These are phyloP conservation scores for Hymenoscyphus albidus DNA, from an alignment of 2,329 filamentous ascomycete species.

Conservation along the genomic window DNA sequence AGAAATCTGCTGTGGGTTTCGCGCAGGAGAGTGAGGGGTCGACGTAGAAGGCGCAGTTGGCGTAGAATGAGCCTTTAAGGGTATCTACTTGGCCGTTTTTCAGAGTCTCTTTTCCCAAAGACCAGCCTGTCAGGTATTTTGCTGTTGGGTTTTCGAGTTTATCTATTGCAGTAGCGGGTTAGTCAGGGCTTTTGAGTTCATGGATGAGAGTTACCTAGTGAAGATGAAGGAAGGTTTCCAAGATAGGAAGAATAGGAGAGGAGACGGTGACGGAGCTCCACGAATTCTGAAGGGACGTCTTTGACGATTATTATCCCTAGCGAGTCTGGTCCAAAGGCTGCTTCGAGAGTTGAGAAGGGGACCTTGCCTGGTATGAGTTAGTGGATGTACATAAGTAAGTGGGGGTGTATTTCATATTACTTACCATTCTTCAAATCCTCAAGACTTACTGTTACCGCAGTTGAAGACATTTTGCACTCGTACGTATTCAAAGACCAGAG, in stretches of 20 bases:
- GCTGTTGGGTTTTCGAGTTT: conserved; percentile 56
- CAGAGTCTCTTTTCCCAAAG: conserved; percentile 75
- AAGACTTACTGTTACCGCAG: conserved; percentile 52
- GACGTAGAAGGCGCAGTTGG: conserved; percentile 76
- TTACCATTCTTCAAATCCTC: conserved; percentile 56
- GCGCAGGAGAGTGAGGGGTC: conserved; percentile 59
- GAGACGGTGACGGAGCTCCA: conserved; percentile 65
- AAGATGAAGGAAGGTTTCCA: conserved; percentile 68
- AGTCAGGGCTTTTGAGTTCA: conserved; percentile 1
- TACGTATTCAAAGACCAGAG: neutral
- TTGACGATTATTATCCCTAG: conserved; percentile 92
- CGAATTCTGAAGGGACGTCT: conserved; percentile 71
- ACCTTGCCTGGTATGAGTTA: conserved; percentile 52
- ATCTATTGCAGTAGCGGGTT: conserved; percentile 36
- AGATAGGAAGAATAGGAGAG: conserved; percentile 88
- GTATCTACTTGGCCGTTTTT: conserved; percentile 75
- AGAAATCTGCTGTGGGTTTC: conserved; percentile 55
- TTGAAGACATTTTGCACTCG: conserved; percentile 23
- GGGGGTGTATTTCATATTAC: neutral
- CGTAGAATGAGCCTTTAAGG: conserved; percentile 79
- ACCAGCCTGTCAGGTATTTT: conserved; percentile 72
- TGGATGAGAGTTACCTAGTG: conserved; percentile 58
- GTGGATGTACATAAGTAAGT: conserved; percentile 3
- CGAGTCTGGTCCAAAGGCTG: conserved; percentile 86
- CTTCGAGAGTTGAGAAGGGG: conserved; percentile 63